A percentile compares a stretch with the other conserved stretches of the same genome.
phyloP scores from a whole-genome alignment of 139 green algal genomes.

The Marvania coccoides region DNA sequence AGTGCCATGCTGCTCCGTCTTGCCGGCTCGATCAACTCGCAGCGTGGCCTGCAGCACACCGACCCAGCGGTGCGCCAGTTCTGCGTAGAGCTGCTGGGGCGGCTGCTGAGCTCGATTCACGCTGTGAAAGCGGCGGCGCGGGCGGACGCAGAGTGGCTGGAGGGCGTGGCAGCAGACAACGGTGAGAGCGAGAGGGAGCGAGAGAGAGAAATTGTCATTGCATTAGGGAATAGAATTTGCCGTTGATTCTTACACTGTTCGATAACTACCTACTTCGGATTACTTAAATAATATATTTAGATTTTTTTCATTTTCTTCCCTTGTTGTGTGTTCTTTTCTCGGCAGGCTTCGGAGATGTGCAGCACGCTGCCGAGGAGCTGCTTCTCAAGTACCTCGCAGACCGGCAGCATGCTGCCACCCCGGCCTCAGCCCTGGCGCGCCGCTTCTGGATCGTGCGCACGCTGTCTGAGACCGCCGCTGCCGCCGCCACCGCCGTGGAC shows the following conservation, averaged over 20 bases:
- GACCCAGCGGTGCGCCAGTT: slow-evolving; percentile 44
- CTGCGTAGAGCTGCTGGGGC: slow-evolving; percentile 54
- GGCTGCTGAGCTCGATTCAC: slow-evolving; percentile 33
- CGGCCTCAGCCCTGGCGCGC: slow-evolving; percentile 9
- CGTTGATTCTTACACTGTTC: too few species aligned
- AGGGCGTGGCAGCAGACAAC: slow-evolving; percentile 4
- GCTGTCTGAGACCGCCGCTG: slow-evolving; percentile 7
- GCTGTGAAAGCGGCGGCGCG: slow-evolving; percentile 4
- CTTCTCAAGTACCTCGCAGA: slow-evolving; percentile 40
- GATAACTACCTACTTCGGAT: too few species aligned
- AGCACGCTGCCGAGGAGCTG: slow-evolving; percentile 27
- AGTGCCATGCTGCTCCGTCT: slow-evolving; percentile 53
- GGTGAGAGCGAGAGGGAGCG: not conserved
- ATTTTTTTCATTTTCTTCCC: too few species aligned
- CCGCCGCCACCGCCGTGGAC: not conserved
- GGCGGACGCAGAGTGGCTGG: slow-evolving; percentile 4
- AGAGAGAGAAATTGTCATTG: too few species aligned
- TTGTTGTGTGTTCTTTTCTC: too few species aligned
- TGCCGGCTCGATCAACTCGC: slow-evolving; percentile 27
- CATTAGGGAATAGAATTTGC: too few species aligned
- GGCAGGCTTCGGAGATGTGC: not conserved
- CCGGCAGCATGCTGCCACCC: not conserved
- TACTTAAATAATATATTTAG: too few species aligned
- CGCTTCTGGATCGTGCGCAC: slow-evolving; percentile 26
- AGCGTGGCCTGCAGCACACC: slow-evolving; percentile 26